Percentiles rank a stretch among this genome's conserved stretches.
Evolutionary conservation across 768 basidiomycete genomes (phyloP).

Genomic region (Saitozyma podzolica): DNA sequence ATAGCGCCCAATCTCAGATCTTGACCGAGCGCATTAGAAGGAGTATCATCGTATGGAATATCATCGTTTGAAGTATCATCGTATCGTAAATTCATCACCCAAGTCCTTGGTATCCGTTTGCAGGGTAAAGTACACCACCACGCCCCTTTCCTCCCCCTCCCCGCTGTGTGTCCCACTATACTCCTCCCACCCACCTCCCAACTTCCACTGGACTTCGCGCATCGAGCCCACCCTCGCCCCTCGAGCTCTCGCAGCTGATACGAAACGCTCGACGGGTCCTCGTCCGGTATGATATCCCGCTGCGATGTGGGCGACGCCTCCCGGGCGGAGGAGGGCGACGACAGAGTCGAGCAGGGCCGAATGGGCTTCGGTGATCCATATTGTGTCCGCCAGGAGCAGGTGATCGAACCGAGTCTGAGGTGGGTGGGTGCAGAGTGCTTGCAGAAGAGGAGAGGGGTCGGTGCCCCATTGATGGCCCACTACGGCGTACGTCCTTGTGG

Average conservation of each 20-base stretch:
- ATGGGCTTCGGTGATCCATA: constrained; percentile 48
- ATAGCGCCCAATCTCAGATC: no score
- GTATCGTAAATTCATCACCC: neutral
- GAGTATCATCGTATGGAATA: no score
- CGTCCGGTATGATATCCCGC: constrained; percentile 49
- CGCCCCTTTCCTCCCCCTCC: constrained; percentile 42
- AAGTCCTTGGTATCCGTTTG: neutral
- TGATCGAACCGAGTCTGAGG: constrained; percentile 28
- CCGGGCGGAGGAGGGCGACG: constrained; percentile 17
- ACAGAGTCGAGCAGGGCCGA: constrained; percentile 38
- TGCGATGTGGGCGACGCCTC: constrained; percentile 40
- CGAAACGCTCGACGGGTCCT: constrained; percentile 46
- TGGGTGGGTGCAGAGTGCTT: constrained; percentile 1
- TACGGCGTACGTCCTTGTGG: constrained; percentile 28
- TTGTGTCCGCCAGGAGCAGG: constrained; percentile 46
- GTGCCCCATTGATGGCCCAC: constrained; percentile 47
- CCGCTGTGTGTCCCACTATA: neutral
- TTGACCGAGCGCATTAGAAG: no score
- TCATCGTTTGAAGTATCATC: no score
- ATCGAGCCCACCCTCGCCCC: constrained; percentile 16
- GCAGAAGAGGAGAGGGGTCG: constrained; percentile 7
- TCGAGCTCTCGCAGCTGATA: constrained; percentile 14
- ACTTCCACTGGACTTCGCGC: constrained; percentile 37
- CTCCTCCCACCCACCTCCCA: constrained; percentile 33
- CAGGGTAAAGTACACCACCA: constrained; percentile 36